Evolutionary conservation across 2,329 filamentous ascomycete species (phyloP), one percentile per base, ranked within the genome.

Genomic region (Colletotrichum limetticola): DNA sequence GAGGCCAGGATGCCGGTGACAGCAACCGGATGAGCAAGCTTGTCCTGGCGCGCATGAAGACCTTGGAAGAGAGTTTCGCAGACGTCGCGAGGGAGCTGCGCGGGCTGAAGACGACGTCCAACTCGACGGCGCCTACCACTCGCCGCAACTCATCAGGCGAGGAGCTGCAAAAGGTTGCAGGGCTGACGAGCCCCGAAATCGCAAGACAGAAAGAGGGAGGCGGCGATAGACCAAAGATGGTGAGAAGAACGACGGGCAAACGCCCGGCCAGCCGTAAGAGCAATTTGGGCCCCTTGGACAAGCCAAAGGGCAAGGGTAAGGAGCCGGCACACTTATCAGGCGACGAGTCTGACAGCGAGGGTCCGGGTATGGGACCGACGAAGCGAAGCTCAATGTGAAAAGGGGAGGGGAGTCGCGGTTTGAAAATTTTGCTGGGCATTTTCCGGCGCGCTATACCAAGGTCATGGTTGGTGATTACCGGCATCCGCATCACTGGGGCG

Each of bases 41-140:
- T 58, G 93, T 98, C 82, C 86, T 98, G 58, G 94, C 95, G 9
- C 88, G 95, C 42, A 98, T 98, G 95, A 97, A 97, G 81, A 96
- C 93, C 8, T 87, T 98, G 2, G 95, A 98, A 80, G 95, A 97
- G 82, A 93, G 95, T 16, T 96, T 98, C 81, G 89, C 93, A 2
- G 94, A 98, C 72, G 92, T 97, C n/a, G 90, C 95, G 69, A 91
- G 90, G 74, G 94, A 97, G 81, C 92, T 97, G 80, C 91, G 93
- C 74, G 90, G 91, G 75, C 83, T 90, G 80, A 90, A 86, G 82
- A 82, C 81, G 75, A 83, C 81, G 59, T 79, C 82, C 59, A 84
- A 82, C 52, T 85, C 83, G 35, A 85, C 83, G n/a, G 82, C 82
- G 42, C 84, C 85, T 3, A 84, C 86, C 2, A 88, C 88, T 7